Evolutionary conservation across 2,329 filamentous ascomycete species (phyloP).

Genomic region (Aquanectria penicillioides): DNA sequence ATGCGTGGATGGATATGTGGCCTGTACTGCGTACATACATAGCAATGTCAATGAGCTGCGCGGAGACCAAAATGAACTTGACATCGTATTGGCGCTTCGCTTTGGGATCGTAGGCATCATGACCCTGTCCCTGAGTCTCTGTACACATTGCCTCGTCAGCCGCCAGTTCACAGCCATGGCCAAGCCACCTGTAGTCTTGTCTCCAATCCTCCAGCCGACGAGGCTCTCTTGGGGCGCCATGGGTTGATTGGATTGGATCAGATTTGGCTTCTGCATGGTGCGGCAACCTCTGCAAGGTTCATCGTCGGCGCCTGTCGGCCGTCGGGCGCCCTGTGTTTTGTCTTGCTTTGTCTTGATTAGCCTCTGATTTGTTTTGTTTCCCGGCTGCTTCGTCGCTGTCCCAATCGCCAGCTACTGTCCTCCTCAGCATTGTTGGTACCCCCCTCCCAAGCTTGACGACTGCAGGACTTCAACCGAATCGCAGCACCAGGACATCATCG

Average conservation of each 20-base stretch:
- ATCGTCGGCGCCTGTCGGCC: conserved; percentile 17
- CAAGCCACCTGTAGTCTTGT: conserved; percentile 5
- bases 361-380: conserved; percentile 13
- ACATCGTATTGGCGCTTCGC: neutral
- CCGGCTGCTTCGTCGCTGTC: conserved; percentile 11
- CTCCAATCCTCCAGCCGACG: conserved; percentile 12
- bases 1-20: too few species aligned
- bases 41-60: neutral
- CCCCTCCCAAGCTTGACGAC: conserved; percentile 31
- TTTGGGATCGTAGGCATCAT: neutral
- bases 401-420: conserved; percentile 12
- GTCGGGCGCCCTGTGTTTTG: conserved; percentile 17
- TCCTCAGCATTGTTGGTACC: conserved; percentile 21
- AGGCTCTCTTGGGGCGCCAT: conserved; percentile 16
- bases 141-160: neutral
- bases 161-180: conserved; percentile 7
- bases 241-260: conserved; percentile 34
- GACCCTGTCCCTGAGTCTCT: conserved; percentile 1
- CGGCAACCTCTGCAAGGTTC: conserved; percentile 34
- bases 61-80: neutral
- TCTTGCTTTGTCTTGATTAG: conserved; percentile 19
- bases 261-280: conserved; percentile 37
- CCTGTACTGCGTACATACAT: neutral
- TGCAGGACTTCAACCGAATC: conserved; percentile 1
- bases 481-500: conserved; percentile 35